Evolutionary conservation across 2,329 filamentous ascomycete genomes (phyloP), one percentile per base, ranked within the genome.

Genomic region (Colletotrichum tropicicola): DNA sequence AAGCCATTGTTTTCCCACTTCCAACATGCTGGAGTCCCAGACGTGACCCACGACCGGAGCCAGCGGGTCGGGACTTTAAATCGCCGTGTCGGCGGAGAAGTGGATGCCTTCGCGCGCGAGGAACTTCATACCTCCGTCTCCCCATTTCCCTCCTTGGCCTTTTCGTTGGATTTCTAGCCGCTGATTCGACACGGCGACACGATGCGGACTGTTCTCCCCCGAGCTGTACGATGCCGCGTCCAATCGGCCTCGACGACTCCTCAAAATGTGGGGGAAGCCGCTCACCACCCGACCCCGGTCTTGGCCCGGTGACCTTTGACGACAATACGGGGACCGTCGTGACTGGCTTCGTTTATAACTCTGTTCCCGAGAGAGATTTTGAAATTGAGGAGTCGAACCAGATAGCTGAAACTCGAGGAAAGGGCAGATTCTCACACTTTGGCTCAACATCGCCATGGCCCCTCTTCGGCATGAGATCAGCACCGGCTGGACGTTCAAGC

Each of bases 401-500:
- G 39, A 43, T 4, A 5, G 6, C 12, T 43, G 7, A 43, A n/a
- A n/a, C n/a, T n/a, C n/a, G n/a, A n/a, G n/a, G 39, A 43, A 43
- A 19, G 10, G 32, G 32, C 12, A 5, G 13, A 35, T 12, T 3
- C 9, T 12, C 6, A 15, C 10, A 13, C n/a, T 35, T 13, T 15
- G n/a, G 12, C n/a, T 13, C 13, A 35, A 12, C 9, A 35, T 21
- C 35, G 45, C 27, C 15, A 66, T 66, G 63, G 3, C 32, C 0
- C 2, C 27, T 3, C 30, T 59, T 27, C 51, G 30, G 28, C 44
- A 62, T 43, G 43, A 67, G 19, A 39, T 72, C 27, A 64, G 47
- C 44, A 54, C 49, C n/a, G 72, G 73, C 53, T 75, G 73, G 73
- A 56, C 58, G 15, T 70, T 74, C 47, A 72, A 69, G 32, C 70